Percentiles rank a stretch among this genome's conserved stretches.
These are phyloP conservation scores for Fusarium dimerum DNA, from an alignment of 2,329 filamentous ascomycete genomes.

Conservation along the genomic window DNA sequence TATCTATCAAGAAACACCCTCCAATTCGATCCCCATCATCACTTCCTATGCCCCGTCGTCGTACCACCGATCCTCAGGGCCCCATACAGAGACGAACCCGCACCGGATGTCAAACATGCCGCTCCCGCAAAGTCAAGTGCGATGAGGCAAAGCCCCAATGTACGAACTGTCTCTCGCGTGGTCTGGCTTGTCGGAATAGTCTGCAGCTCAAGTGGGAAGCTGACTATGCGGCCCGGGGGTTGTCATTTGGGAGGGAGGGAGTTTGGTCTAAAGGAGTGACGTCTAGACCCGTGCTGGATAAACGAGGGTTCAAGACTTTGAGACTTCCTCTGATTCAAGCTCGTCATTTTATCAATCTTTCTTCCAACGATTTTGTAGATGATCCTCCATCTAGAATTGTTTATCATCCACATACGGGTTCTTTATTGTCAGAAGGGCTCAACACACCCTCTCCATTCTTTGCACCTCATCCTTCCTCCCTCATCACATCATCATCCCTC, in stretches of 20 bases:
- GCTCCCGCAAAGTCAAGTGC: constrained; percentile 26
- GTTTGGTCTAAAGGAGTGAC: constrained; percentile 27
- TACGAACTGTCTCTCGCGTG: constrained; percentile 17
- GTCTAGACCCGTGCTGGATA: neutral
- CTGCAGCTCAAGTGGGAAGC: constrained; percentile 32
- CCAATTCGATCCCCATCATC: neutral
- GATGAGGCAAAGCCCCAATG: constrained; percentile 24
- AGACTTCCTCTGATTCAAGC: constrained; percentile 4
- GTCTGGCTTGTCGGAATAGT: constrained; percentile 11
- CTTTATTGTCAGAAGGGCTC: neutral
- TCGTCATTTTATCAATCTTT: constrained; percentile 24
- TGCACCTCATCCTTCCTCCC: neutral
- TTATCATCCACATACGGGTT: neutral
- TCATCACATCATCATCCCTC: constrained; percentile 8
- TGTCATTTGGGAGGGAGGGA: constrained; percentile 32
- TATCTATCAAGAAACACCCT: too few relatives aligned
- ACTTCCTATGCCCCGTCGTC: constrained; percentile 18
- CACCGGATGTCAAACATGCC: constrained; percentile 26
- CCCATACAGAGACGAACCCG: constrained; percentile 19
- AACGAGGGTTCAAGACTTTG: neutral
- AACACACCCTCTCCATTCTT: neutral
- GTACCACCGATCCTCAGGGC: constrained; percentile 10
- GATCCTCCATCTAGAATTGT: neutral
- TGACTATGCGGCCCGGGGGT: constrained; percentile 26
- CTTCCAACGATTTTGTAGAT: constrained; percentile 14